Conservation (phyloP, 257 asterid genomes). For the Parsonsia alboflavescens region DNA sequence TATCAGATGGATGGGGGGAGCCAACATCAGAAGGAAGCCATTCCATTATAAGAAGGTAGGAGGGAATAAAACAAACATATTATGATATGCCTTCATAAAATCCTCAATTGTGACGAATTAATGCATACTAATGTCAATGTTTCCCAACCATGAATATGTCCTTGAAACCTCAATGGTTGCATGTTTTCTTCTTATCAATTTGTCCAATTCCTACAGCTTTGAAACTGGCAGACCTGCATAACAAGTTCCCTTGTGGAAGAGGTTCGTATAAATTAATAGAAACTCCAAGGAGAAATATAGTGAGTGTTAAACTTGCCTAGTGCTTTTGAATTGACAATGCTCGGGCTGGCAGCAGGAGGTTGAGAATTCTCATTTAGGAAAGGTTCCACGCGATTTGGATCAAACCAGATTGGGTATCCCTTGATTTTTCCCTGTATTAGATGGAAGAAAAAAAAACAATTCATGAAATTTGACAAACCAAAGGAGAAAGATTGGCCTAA, state of each 20-base stretch:
- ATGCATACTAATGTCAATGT: neutral
- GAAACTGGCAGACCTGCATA: conserved; percentile 67
- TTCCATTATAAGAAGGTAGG: neutral
- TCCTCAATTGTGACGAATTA: neutral
- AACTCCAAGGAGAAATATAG: neutral
- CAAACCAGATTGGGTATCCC: conserved; percentile 73
- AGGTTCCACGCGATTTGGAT: conserved; percentile 68
- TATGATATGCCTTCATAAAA: neutral
- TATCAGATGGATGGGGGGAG: too few relatives aligned
- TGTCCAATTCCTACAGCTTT: conserved; percentile 40
- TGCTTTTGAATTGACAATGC: conserved; percentile 84
- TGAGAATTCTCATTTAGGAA: conserved; percentile 60
- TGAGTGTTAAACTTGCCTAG: conserved; percentile 42
- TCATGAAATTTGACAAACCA: neutral
- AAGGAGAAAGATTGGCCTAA: neutral
- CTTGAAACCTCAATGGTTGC: neutral
- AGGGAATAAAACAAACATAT: neutral
- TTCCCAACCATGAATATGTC: neutral
- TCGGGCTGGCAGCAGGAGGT: conserved; percentile 93
- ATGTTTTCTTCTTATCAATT: neutral
- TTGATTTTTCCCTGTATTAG: conserved; percentile 68
- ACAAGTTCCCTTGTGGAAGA: neutral
- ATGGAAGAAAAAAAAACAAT: neutral
- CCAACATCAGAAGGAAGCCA: neutral
- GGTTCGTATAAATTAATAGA: neutral